A percentile compares a stretch with the other conserved stretches of the same genome.
Conservation (phyloP, 495 filamentous ascomycete genomes). For the Trichodelitschia bisporula region DNA sequence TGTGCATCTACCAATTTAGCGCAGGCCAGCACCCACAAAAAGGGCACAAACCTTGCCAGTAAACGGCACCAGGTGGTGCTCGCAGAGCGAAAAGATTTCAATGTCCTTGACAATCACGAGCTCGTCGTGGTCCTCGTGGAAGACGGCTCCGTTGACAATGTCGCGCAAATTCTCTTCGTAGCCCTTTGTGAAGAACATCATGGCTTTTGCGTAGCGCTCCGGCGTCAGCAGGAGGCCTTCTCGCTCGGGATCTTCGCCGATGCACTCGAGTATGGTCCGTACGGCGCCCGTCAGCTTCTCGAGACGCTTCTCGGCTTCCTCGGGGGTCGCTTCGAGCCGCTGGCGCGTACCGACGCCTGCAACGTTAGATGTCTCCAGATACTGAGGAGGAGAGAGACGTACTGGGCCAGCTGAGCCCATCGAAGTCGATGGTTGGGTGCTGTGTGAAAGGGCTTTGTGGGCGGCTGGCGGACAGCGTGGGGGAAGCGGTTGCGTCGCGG, state of each 20-base stretch:
- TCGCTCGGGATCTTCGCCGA: constrained; percentile 84
- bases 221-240: constrained; percentile 78
- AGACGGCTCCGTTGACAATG: constrained; percentile 84
- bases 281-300: constrained; percentile 67
- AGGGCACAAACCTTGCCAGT: constrained; percentile 49
- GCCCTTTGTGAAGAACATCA: constrained; percentile 97
- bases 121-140: constrained; percentile 93
- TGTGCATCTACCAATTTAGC: constrained; percentile 95
- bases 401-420: constrained; percentile 51
- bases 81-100: constrained; percentile 84
- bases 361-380: not conserved
- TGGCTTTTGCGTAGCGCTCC: constrained; percentile 78
- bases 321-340: constrained; percentile 51
- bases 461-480: constrained; percentile 24
- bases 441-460: constrained; percentile 35
- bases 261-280: constrained; percentile 75
- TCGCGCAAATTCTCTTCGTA: constrained; percentile 90
- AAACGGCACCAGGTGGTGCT: constrained; percentile 95
- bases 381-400: constrained; percentile 10
- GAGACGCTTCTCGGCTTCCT: constrained; percentile 44
- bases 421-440: constrained; percentile 47
- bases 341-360: constrained; percentile 55
- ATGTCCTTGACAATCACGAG: constrained; percentile 96
- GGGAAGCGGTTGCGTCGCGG: constrained; percentile 35
- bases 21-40: too few relatives aligned